Evolutionary conservation across 2,329 filamentous ascomycete species (phyloP).

Genomic region (Fusarium sp.): DNA sequence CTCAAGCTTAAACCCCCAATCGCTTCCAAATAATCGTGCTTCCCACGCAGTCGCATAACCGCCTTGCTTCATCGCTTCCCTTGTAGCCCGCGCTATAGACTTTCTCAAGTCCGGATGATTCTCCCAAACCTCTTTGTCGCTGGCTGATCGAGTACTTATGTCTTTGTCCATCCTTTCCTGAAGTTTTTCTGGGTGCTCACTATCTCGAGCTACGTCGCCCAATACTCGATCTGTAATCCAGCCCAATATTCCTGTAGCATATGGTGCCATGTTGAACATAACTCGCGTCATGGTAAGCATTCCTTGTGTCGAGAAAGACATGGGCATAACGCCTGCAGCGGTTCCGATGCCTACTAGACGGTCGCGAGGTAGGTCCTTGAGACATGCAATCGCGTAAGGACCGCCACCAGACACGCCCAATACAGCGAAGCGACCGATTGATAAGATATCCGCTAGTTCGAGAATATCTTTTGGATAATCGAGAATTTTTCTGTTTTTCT

Average conservation of each 20-base stretch:
- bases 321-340: constrained; percentile 25
- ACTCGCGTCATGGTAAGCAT: constrained; percentile 22
- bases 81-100: constrained; percentile 1
- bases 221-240: constrained; percentile 18
- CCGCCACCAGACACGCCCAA: constrained; percentile 30
- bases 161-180: constrained; percentile 22
- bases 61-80: constrained; percentile 19
- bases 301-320: constrained; percentile 23
- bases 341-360: constrained; percentile 13
- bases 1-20: constrained; percentile 32
- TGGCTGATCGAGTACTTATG: not conserved
- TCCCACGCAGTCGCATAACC: constrained; percentile 27
- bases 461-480: constrained; percentile 18
- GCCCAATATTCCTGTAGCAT: constrained; percentile 3
- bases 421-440: not conserved
- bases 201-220: constrained; percentile 10
- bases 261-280: constrained; percentile 20
- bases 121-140: constrained; percentile 12
- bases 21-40: constrained; percentile 17
- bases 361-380: constrained; percentile 7
- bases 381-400: constrained; percentile 26
- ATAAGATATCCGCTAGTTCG: not conserved
- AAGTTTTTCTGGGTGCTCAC: constrained; percentile 22
- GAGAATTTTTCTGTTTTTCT: constrained; percentile 8
- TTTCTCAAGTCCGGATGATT: not conserved